Evolutionary conservation across 2,329 filamentous ascomycete genomes (phyloP), one percentile per base, ranked within the genome.

Genomic region (Macrophomina phaseolina): DNA sequence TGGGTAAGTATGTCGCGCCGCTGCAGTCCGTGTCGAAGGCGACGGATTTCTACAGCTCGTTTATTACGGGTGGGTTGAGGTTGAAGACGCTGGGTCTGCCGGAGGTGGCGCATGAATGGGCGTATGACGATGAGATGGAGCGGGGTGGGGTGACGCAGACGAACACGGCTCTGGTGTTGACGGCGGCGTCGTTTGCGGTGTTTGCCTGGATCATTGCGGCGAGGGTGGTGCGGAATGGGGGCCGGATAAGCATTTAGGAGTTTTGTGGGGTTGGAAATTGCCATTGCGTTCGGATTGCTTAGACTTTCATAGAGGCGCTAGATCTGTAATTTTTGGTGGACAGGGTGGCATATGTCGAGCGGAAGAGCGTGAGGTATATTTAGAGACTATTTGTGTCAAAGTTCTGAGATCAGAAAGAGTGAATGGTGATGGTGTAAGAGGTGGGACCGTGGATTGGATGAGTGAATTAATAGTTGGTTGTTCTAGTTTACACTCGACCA

Each of bases 31-130:
- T 40, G 6, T 23, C 53, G 9, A 58, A 58, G 38, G 18, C 53
- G 5, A 58, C 53, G n/a, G 53, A 58, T n/a, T 58, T 58, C 36
- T 58, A 58, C 53, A 58, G 53, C 38, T 58, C 53, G 18, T 58
- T 58, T 36, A 58, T 58, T 18, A 58, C 53, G 18, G 32, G 53
- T 12, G 53, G 53, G 36, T 3, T 58, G 18, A 40, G 3, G 4
- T 16, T 58, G 53, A 58, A 58, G 23, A 42, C 36, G 7, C 18
- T 58, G 18, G 53, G 14, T n/a, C 18, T 58, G n/a, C 53, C 53
- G 11, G 16, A 16, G 53, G 53, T 58, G 4, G 23, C 14, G 12
- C 53, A 58, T 9, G 18, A 58, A 14, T 58, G 53, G 53, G 36
- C 53, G 38, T 58, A 58, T n/a, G 53, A 58, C 5, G 53, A 58